A percentile compares a stretch with the other conserved stretches of the same genome.
phyloP scores from a whole-genome alignment of 768 basidiomycete genomes.

The Candolleomyces eurysporus region DNA sequence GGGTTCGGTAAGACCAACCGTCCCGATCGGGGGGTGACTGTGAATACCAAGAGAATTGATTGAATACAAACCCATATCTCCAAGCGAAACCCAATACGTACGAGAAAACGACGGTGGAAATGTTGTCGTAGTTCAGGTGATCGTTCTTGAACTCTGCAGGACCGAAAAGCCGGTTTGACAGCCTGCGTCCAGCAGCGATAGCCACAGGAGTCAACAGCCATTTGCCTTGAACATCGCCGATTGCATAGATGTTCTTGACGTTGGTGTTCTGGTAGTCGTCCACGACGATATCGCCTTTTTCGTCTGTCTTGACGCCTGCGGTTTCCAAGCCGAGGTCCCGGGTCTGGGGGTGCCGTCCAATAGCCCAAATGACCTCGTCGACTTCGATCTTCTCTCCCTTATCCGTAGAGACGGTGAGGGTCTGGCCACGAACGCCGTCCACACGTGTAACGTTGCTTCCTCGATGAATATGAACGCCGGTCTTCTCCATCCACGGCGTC shows the following conservation, averaged over 20 bases:
- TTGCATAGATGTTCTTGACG: slow-evolving; percentile 68
- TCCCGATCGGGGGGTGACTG: slow-evolving; percentile 93
- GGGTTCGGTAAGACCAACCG: slow-evolving; percentile 92
- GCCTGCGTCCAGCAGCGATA: slow-evolving; percentile 89
- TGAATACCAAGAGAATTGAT: slow-evolving; percentile 3
- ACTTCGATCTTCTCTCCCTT: slow-evolving; percentile 78
- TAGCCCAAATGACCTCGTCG: slow-evolving; percentile 90
- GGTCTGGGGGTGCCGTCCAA: slow-evolving; percentile 85
- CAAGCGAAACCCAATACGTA: slow-evolving; percentile 38
- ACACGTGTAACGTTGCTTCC: slow-evolving; percentile 71
- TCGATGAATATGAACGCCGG: slow-evolving; percentile 88
- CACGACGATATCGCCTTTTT: slow-evolving; percentile 82
- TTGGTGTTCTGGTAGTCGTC: slow-evolving; percentile 89
- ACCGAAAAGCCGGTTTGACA: slow-evolving; percentile 90
- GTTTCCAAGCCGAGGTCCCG: slow-evolving; percentile 74
- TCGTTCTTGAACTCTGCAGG: slow-evolving; percentile 81
- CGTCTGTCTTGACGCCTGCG: slow-evolving; percentile 69
- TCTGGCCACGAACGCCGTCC: slow-evolving; percentile 68
- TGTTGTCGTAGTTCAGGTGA: slow-evolving; percentile 85
- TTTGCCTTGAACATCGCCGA: slow-evolving; percentile 94
- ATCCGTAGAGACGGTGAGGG: slow-evolving; percentile 74
- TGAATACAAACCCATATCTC: not conserved
- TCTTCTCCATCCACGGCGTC: slow-evolving; percentile 90
- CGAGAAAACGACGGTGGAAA: slow-evolving; percentile 97
- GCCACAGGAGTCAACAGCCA: slow-evolving; percentile 94